Evolutionary conservation across 2,329 filamentous ascomycete genomes (phyloP).

Genomic region (Trichoderma sp.): DNA sequence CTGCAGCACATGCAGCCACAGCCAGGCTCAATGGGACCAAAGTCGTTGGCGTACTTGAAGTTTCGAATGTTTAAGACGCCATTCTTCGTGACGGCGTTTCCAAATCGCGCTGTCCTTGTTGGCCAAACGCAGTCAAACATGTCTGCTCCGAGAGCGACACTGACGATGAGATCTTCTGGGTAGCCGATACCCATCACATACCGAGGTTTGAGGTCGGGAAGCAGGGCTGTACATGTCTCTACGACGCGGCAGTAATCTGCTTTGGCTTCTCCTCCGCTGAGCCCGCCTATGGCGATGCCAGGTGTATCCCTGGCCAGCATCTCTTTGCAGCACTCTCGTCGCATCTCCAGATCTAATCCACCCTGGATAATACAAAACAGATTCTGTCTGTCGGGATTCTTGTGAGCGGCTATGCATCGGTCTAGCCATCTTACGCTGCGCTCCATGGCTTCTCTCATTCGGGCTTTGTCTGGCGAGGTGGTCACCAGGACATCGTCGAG

Average conservation of each 20-base stretch:
- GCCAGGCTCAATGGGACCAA: constrained; percentile 76
- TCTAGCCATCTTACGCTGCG: constrained; percentile 94
- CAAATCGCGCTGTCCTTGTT: constrained; percentile 91
- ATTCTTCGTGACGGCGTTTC: constrained; percentile 80
- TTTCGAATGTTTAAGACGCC: constrained; percentile 86
- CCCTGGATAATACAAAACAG: constrained; percentile 99
- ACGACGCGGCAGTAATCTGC: constrained; percentile 89
- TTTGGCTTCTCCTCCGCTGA: constrained; percentile 95
- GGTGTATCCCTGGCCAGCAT: constrained; percentile 93
- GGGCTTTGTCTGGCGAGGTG: constrained; percentile 81
- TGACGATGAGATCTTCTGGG: constrained; percentile 92
- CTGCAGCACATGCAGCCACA: constrained; percentile 81
- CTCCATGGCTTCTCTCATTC: constrained; percentile 94
- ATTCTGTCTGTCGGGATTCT: constrained; percentile 79
- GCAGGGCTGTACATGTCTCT: constrained; percentile 74
- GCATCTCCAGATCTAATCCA: constrained; percentile 83
- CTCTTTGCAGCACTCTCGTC: constrained; percentile 75
- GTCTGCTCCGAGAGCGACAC: constrained; percentile 88
- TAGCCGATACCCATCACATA: constrained; percentile 99
- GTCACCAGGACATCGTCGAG: constrained; percentile 97
- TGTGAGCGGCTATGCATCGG: constrained; percentile 87
- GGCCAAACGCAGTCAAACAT: constrained; percentile 99
- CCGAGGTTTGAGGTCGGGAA: constrained; percentile 89
- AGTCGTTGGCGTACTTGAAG: constrained; percentile 72
- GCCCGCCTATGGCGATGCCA: constrained; percentile 91